Percentiles rank a stretch among this genome's conserved stretches.
phyloP scores from a whole-genome alignment of 345 rosid genomes.

The Gossypioides kirkii region DNA sequence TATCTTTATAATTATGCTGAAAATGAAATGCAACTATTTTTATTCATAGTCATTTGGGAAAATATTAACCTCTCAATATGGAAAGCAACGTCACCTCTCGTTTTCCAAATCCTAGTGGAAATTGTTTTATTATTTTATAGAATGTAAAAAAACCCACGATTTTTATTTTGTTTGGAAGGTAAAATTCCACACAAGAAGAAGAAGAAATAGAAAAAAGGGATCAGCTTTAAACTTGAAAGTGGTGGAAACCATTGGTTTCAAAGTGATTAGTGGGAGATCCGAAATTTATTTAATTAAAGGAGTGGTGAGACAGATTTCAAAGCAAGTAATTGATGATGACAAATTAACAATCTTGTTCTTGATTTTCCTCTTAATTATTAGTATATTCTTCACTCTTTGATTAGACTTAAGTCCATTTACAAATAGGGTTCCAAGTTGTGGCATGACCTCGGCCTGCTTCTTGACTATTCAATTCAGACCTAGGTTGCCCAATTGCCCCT shows the following conservation, averaged over 20 bases:
- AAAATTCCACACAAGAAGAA: neutral
- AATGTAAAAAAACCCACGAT: conserved; percentile 12
- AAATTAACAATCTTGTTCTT: neutral
- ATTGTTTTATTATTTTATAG: neutral
- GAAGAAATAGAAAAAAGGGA: neutral
- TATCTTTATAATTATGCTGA: neutral
- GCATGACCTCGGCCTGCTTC: neutral
- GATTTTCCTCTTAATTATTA: neutral
- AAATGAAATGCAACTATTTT: neutral
- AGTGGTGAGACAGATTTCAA: conserved; percentile 2
- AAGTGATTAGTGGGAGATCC: conserved; percentile 1
- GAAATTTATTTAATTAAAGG: neutral
- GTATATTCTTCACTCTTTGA: no score
- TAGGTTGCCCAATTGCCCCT: neutral
- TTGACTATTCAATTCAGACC: neutral
- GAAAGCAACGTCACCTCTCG: conserved; percentile 20
- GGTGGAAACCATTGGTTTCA: neutral
- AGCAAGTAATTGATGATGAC: neutral
- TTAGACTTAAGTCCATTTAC: neutral
- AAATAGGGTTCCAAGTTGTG: neutral
- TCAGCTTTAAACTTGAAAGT: neutral
- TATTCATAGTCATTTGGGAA: neutral
- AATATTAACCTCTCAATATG: conserved; percentile 23
- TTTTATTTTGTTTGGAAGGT: neutral
- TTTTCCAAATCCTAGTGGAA: conserved; percentile 1